These are phyloP conservation scores for Termitomyces bulborhizus DNA, from an alignment of 768 basidiomycete species.

Conservation along the genomic window DNA sequence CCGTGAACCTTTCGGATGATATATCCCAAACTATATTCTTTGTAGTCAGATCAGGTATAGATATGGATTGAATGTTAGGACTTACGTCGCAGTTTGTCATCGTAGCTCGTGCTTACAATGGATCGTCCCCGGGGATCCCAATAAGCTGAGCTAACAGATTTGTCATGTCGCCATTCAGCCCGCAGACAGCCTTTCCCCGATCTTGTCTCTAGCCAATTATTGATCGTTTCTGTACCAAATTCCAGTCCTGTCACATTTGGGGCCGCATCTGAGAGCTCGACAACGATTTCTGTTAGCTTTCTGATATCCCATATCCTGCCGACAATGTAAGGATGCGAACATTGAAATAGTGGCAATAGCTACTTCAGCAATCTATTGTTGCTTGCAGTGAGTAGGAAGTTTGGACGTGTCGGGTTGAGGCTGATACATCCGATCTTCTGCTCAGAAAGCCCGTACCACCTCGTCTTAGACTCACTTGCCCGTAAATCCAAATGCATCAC, in stretches of 20 bases:
- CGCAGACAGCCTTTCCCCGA: conserved; percentile 51
- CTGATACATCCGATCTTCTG: conserved; percentile 78
- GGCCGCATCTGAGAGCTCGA: conserved; percentile 23
- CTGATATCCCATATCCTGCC: conserved; percentile 76
- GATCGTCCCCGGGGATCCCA: conserved; percentile 80
- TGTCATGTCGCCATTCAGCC: conserved; percentile 62
- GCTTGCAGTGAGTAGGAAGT: conserved; percentile 68
- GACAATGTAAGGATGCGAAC: neutral
- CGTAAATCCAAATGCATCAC: conserved; percentile 74
- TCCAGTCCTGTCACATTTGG: conserved; percentile 20
- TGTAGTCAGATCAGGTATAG: conserved; percentile 6
- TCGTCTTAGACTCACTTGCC: conserved; percentile 46
- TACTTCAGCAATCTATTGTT: conserved; percentile 71
- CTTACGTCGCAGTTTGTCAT: conserved; percentile 69
- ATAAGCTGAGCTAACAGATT: conserved; percentile 77
- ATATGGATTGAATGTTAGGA: conserved; percentile 9
- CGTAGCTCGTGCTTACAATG: conserved; percentile 82
- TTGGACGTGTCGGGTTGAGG: conserved; percentile 63
- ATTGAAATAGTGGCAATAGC: conserved; percentile 12
- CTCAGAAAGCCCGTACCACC: conserved; percentile 60
- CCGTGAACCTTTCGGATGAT: conserved; percentile 41
- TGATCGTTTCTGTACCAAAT: conserved; percentile 37
- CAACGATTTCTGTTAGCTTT: conserved; percentile 45
- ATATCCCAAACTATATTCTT: conserved; percentile 68
- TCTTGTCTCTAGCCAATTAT: conserved; percentile 43